Conservation (phyloP, 2,329 filamentous ascomycete genomes). For the Stemphylium lycopersici region DNA sequence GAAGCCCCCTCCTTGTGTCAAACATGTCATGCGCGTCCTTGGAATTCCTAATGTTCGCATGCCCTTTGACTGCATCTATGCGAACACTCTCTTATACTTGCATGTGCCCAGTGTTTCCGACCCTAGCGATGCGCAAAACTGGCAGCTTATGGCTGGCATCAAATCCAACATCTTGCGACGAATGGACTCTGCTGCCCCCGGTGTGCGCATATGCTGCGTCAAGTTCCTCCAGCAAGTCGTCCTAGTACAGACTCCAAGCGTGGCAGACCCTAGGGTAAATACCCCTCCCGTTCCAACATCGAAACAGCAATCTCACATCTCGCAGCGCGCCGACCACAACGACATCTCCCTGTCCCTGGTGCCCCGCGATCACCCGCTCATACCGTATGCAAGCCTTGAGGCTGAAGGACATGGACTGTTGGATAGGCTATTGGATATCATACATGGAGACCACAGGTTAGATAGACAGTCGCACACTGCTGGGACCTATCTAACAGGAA, state of each 20-base stretch:
- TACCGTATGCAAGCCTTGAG: constrained; percentile 82
- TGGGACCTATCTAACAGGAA: constrained; percentile 33
- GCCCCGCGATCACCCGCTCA: constrained; percentile 78
- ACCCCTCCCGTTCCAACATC: constrained; percentile 9
- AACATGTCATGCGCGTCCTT: constrained; percentile 21
- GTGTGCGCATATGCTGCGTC: constrained; percentile 90
- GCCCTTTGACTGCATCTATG: constrained; percentile 21
- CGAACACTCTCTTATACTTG: constrained; percentile 43
- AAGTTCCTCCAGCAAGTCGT: constrained; percentile 96
- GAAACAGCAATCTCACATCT: constrained; percentile 28
- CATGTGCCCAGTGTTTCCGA: constrained; percentile 75
- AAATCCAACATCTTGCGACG: constrained; percentile 87
- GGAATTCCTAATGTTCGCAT: constrained; percentile 21
- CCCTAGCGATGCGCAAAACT: constrained; percentile 77
- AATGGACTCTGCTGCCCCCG: constrained; percentile 80
- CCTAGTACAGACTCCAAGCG: constrained; percentile 85
- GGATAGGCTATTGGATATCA: constrained; percentile 81
- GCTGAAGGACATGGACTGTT: constrained; percentile 90
- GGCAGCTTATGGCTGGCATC: constrained; percentile 87
- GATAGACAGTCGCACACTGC: constrained; percentile 39
- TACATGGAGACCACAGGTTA: constrained; percentile 87
- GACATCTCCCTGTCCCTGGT: constrained; percentile 89
- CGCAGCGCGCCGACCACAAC: constrained; percentile 72
- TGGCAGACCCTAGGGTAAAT: constrained; percentile 82
- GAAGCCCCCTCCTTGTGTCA: constrained; percentile 20